These are phyloP conservation scores for Geosmithia morbida DNA, from an alignment of 2,329 filamentous ascomycete species.

Conservation along the genomic window DNA sequence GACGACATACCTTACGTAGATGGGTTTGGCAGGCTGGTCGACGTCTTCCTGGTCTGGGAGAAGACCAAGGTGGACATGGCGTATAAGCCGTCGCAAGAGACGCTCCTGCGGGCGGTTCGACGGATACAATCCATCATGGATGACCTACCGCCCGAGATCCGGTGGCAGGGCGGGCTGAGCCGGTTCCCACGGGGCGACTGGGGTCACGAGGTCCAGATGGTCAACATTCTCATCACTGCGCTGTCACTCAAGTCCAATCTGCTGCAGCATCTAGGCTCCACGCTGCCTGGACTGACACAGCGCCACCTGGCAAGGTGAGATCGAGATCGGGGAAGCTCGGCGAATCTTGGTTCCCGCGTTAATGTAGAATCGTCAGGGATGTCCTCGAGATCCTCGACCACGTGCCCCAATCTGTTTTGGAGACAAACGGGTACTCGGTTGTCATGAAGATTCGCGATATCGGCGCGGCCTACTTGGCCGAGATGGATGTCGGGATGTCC, in stretches of 20 bases:
- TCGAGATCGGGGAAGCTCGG: too few relatives aligned
- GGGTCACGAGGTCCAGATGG: slow-evolving; percentile 20
- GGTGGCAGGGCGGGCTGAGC: slow-evolving; percentile 20
- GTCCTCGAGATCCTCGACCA: slow-evolving; percentile 19
- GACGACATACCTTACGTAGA: slow-evolving; percentile 16
- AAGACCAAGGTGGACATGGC: slow-evolving; percentile 8
- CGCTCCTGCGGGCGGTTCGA: slow-evolving; percentile 4
- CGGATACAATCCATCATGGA: slow-evolving; percentile 15
- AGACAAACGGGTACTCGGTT: slow-evolving; percentile 16
- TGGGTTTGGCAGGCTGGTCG: slow-evolving; percentile 15
- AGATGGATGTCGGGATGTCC: slow-evolving; percentile 6
- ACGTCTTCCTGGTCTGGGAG: slow-evolving; percentile 19
- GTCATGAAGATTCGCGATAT: slow-evolving; percentile 22
- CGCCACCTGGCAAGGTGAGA: slow-evolving; percentile 1
- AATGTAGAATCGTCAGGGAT: slow-evolving; percentile 10
- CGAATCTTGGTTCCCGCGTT: too few relatives aligned
- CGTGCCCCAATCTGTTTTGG: slow-evolving; percentile 15
- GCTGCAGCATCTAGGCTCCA: slow-evolving; percentile 14
- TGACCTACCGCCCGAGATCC: slow-evolving; percentile 15
- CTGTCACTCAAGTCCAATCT: slow-evolving; percentile 20
- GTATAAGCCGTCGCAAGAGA: slow-evolving; percentile 2
- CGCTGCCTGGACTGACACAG: slow-evolving; percentile 1
- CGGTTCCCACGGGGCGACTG: slow-evolving; percentile 12
- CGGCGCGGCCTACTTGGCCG: slow-evolving; percentile 17
- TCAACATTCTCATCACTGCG: slow-evolving; percentile 20